Evolutionary conservation across 495 filamentous ascomycete genomes (phyloP).

Genomic region (Thozetella sp.): DNA sequence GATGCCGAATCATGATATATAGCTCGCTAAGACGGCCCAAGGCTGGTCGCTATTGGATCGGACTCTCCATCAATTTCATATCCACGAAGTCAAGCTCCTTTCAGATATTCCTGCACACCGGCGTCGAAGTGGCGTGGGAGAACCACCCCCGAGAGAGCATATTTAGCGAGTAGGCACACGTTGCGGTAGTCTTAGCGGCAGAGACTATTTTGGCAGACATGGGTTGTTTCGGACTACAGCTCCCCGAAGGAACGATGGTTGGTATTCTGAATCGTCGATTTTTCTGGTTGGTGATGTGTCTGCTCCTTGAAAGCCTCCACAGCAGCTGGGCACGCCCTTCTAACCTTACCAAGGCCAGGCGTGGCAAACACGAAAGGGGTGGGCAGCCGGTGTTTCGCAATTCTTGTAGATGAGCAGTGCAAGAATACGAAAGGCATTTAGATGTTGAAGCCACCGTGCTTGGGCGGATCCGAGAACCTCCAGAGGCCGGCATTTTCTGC

Average conservation of each 20-base stretch:
- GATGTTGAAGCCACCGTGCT: conserved; percentile 71
- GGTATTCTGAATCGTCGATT: neutral
- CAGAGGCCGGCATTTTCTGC: conserved; percentile 72
- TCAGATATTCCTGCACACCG: neutral
- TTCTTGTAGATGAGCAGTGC: neutral
- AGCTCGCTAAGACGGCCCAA: neutral
- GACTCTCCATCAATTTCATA: neutral
- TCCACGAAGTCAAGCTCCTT: neutral
- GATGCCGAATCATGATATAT: neutral
- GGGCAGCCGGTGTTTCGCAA: neutral
- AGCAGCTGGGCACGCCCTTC: too few relatives aligned
- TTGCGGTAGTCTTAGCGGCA: neutral
- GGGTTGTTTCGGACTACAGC: neutral
- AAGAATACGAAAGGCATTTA: conserved; percentile 27
- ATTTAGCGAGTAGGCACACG: neutral
- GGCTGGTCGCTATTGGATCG: neutral
- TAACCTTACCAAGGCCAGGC: too few relatives aligned
- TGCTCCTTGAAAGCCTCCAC: too few relatives aligned
- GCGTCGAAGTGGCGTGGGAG: neutral
- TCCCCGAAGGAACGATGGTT: neutral
- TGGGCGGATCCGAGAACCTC: conserved; percentile 72
- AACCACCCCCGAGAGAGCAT: neutral
- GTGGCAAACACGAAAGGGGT: too few relatives aligned
- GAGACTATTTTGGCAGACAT: neutral
- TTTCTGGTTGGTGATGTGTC: too few relatives aligned